These are phyloP conservation scores for Komagataella populi DNA, from an alignment of 805 yeast species.

Conservation along the genomic window DNA sequence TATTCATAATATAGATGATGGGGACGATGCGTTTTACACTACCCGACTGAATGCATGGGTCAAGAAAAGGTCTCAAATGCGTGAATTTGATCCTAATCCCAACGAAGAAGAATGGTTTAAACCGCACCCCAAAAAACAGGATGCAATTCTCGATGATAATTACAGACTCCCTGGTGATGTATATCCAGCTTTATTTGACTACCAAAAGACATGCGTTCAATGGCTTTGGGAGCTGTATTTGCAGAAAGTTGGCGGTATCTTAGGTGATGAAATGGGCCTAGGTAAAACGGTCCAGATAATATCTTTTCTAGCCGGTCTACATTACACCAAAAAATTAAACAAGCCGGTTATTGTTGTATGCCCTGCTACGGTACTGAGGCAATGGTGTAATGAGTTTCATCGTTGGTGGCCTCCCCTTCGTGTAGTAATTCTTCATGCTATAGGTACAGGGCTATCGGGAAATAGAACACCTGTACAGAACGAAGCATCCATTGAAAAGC, in stretches of 20 bases:
- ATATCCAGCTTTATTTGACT: constrained; percentile 74
- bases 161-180: constrained; percentile 85
- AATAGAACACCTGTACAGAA: constrained; percentile 23
- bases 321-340: constrained; percentile 59
- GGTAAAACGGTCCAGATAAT: constrained; percentile 93
- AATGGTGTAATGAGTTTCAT: constrained; percentile 95
- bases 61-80: constrained; percentile 29
- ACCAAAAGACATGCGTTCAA: constrained; percentile 92
- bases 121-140: constrained; percentile 69
- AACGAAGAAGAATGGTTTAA: constrained; percentile 45
- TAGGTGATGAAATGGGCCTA: constrained; percentile 97
- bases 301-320: constrained; percentile 82
- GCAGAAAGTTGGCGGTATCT: constrained; percentile 86
- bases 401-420: constrained; percentile 97
- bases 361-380: constrained; percentile 92
- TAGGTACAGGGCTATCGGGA: constrained; percentile 70
- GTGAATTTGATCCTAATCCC: constrained; percentile 18
- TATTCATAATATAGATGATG: constrained; percentile 56
- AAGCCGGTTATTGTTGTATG: constrained; percentile 83
- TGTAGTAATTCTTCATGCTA: constrained; percentile 77
- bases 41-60: constrained; percentile 51
- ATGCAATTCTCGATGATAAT: constrained; percentile 57
- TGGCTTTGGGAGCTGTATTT: constrained; percentile 93
- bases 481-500: constrained; percentile 29
- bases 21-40: constrained; percentile 56